phyloP scores from a whole-genome alignment of 768 basidiomycete species.

The Mycena haematopus region DNA sequence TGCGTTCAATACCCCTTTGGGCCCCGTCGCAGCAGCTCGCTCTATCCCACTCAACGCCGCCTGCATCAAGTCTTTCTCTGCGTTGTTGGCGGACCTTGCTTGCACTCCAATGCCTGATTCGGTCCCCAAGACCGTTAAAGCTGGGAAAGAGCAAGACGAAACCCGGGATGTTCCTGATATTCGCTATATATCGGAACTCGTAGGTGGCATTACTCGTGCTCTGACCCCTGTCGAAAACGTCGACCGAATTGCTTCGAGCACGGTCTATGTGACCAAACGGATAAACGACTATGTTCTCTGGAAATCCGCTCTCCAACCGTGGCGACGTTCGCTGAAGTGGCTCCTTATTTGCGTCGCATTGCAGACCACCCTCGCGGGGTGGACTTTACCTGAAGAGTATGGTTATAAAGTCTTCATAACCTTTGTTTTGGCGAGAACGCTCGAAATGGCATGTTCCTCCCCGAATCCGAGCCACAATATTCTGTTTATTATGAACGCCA shows the following conservation, averaged over 20 bases:
- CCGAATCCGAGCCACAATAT: slow-evolving; percentile 34
- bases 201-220: slow-evolving; percentile 53
- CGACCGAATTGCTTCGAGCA: not conserved
- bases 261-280: slow-evolving; percentile 41
- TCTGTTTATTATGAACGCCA: slow-evolving; percentile 44
- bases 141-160: slow-evolving; percentile 42
- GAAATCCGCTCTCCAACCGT: slow-evolving; percentile 44
- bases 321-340: slow-evolving; percentile 60
- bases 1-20: slow-evolving; percentile 54
- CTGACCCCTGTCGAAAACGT: slow-evolving; percentile 35
- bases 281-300: slow-evolving; percentile 56
- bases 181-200: slow-evolving; percentile 55
- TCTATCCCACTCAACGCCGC: slow-evolving; percentile 31
- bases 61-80: slow-evolving; percentile 44
- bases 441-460: slow-evolving; percentile 26
- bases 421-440: slow-evolving; percentile 43
- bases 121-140: slow-evolving; percentile 45
- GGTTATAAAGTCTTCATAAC: slow-evolving; percentile 57
- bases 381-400: slow-evolving; percentile 6
- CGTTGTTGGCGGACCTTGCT: slow-evolving; percentile 48
- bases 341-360: slow-evolving; percentile 53
- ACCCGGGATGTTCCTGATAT: slow-evolving; percentile 48
- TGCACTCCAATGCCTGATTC: slow-evolving; percentile 40
- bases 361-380: slow-evolving; percentile 42
- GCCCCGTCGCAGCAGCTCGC: slow-evolving; percentile 43